phyloP scores from a whole-genome alignment of 345 rosid species.

The Lepidium africanum region DNA sequence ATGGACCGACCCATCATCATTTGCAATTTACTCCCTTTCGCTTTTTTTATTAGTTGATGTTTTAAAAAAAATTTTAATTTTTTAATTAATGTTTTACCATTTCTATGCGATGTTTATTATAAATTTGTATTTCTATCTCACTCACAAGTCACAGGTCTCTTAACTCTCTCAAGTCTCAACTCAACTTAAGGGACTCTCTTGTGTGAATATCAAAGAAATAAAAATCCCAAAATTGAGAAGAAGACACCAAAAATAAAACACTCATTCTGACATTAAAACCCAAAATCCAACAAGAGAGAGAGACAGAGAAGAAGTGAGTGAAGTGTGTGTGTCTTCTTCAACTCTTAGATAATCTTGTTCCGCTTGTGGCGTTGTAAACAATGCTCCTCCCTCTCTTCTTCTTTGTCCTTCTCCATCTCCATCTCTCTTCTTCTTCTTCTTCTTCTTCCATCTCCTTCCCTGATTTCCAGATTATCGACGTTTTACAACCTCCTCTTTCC shows the following conservation, averaged over 20 bases:
- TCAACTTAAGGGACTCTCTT: no score
- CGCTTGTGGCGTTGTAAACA: conserved; percentile 19
- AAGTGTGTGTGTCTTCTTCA: not conserved
- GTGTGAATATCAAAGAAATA: not conserved
- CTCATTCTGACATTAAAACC: conserved; percentile 18
- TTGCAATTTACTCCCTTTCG: no score
- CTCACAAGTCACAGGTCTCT: no score
- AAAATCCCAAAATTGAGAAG: conserved; percentile 13
- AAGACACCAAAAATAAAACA: conserved; percentile 20
- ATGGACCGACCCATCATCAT: no score
- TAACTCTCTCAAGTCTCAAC: no score
- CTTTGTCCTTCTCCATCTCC: not conserved
- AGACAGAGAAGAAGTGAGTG: not conserved
- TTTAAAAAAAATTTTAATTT: no score
- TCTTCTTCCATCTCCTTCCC: conserved; percentile 25
- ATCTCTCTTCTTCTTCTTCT: conserved; percentile 3
- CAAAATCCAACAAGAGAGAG: conserved; percentile 24
- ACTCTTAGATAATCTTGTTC: no score
- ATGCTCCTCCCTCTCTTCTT: conserved; percentile 26
- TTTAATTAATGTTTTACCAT: no score
- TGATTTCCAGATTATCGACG: conserved; percentile 27
- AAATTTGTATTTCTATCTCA: no score
- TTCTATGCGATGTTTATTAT: no score
- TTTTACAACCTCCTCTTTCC: conserved; percentile 20
- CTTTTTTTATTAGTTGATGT: no score